phyloP scores from a whole-genome alignment of 306 rosid genomes.

The Erythrophleum fordii region DNA sequence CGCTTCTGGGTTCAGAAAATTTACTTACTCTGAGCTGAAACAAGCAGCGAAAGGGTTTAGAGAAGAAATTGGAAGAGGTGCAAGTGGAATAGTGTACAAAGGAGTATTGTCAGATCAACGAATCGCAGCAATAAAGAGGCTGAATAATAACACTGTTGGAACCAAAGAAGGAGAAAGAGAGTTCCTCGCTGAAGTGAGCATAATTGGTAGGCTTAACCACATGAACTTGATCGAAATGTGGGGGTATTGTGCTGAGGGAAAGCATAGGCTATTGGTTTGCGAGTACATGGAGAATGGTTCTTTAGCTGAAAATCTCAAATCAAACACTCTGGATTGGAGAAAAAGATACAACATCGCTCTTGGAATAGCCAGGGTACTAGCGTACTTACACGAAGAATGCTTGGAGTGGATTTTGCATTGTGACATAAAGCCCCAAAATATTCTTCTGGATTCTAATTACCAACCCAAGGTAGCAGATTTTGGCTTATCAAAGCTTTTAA shows the following conservation, averaged over 20 bases:
- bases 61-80: neutral
- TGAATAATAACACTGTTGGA: neutral
- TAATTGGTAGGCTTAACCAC: neutral
- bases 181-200: neutral
- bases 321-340: slow-evolving; percentile 30
- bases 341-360: neutral
- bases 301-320: slow-evolving; percentile 33
- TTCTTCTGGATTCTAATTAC: slow-evolving; percentile 27
- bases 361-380: neutral
- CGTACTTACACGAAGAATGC: neutral
- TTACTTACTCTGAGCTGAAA: too few species aligned
- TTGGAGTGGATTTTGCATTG: neutral
- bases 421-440: neutral
- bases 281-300: slow-evolving; percentile 22
- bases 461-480: slow-evolving; percentile 48
- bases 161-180: neutral
- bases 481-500: slow-evolving; percentile 35
- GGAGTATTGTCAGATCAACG: neutral
- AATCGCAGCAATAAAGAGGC: neutral
- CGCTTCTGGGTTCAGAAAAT: too few species aligned
- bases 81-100: neutral
- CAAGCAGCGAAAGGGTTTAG: neutral
- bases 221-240: slow-evolving; percentile 8
- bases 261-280: neutral
- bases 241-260: neutral